Base-by-base conservation (phyloP, 2,329 filamentous ascomycete genomes). In the Curvularia hawaiiensis region DNA sequence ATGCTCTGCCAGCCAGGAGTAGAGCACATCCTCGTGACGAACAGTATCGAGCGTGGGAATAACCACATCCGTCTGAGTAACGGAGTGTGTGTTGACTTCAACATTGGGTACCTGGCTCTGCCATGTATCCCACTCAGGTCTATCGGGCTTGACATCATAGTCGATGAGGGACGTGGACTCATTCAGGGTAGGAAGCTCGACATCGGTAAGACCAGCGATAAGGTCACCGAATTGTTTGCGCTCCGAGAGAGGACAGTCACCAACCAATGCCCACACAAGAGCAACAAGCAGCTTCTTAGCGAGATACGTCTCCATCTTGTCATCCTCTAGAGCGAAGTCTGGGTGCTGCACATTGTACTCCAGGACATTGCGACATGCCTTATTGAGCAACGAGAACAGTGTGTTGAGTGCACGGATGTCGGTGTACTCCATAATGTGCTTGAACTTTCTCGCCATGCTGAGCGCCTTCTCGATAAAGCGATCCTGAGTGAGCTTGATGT, bases 341-440 rank as follows among this genome's bases (percentile, higher is more conserved):
- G 91, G 82, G 74, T 99, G 95, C 70, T 97, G 92, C 35, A 90
- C 84, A 66, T 99, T 98, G 80, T 99, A 98, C 78, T 99, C 95
- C 58, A 99, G 88, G 49, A 97, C 86, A 60, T 94, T 92, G 60
- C 94, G 88, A 62, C 94, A 96, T 41, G 90, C 86, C 79, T 99
- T 98, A 79, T 97, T 97, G 56, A 99, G 81, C 26, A 99, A 83
- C 43, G 94, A 98, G 81, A 99, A 99, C 20, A 99, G 80, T 0
- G 95, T 99, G 62, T 89, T 95, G 35, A 99, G 84, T 4, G 92
- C 94, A 55, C 95, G 91, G 49, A 94, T 91, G 49, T 91, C 85
- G 0, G 95, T 98, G 74, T 95, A 99, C 67, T 97, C 92, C 95
- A 99, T 99, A 74, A 99, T 99, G 76, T 99, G 95, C 62, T 89